Evolutionary conservation across 1,284 basidiomycete species (phyloP), one percentile per base, ranked within the genome.

Genomic region (Vanrija sp.): DNA sequence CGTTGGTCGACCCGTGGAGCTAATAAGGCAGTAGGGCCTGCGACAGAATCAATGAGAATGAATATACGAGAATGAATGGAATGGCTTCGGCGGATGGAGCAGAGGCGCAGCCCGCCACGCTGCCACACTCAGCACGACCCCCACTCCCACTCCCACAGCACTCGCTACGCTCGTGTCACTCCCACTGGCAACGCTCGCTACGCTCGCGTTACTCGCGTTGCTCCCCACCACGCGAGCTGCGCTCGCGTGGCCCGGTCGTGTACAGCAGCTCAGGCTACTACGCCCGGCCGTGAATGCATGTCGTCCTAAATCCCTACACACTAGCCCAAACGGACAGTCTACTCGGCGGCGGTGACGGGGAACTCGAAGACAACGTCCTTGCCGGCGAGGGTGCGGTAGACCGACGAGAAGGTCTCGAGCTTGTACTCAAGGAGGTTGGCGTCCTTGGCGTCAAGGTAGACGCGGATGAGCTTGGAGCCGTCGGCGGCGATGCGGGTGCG

Each of bases 341-440:
- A 75, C 65, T 72, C 72, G 56, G 62, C 48, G 45, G 65, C 59
- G 53, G 62, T 65, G 52, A 71, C 67, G 54, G 72, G 72, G 69
- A 75, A 75, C 70, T 75, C 73, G 60, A 76, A 76, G 66, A 69
- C 64, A 55, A 76, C 71, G 51, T 76, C 75, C 68, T 76, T 76
- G 60, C 75, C 75, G 57, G 73, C 72, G 53, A 76, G 68, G 47
- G 66, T 60, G 54, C 71, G 66, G 73, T 76, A 76, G 57, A 76
- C 73, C 49, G 75, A 76, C 45, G 75, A 72, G 68, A 76, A 76
- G 63, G 73, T 74, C 72, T 76, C 75, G 67, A 76, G 75, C 85
- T 99, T 99, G 89, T 99, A 98, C 84, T 98, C 96, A 77, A 98
- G 84, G 73, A 91, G 90, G 76, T 94, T 98, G 60, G 92, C 85